A percentile compares a stretch with the other conserved stretches of the same genome.
phyloP scores from a whole-genome alignment of 768 basidiomycete species.

The Suillus placidus region DNA sequence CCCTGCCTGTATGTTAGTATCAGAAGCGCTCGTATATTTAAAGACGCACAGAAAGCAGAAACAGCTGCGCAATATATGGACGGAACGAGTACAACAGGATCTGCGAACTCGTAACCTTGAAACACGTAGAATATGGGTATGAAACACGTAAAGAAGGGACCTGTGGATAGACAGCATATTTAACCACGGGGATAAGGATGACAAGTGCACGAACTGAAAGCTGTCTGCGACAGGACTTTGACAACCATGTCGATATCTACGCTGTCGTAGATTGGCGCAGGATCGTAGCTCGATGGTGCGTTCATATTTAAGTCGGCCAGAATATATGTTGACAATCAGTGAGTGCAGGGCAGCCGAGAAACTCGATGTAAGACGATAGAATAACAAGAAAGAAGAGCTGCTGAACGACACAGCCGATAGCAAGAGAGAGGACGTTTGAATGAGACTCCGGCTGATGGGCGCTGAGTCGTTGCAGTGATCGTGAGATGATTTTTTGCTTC shows the following conservation, averaged over 20 bases:
- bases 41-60: conserved; percentile 66
- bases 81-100: conserved; percentile 54
- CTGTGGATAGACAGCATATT: conserved; percentile 38
- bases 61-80: conserved; percentile 59
- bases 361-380: background rate
- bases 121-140: conserved; percentile 79
- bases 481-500: background rate
- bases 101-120: conserved; percentile 57
- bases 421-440: background rate
- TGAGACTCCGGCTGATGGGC: background rate
- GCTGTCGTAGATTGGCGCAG: conserved; percentile 62
- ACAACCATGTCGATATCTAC: conserved; percentile 78
- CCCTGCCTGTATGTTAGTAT: conserved; percentile 46
- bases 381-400: background rate
- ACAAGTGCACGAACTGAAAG: conserved; percentile 63
- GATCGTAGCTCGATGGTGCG: conserved; percentile 32
- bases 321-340: background rate
- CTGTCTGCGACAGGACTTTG: conserved; percentile 77
- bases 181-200: background rate
- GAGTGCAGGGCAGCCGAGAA: background rate
- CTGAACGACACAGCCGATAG: background rate
- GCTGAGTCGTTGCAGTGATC: background rate
- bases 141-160: conserved; percentile 83
- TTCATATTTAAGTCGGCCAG: conserved; percentile 18
- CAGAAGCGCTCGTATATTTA: background rate